Percentiles rank a stretch among this genome's conserved stretches.
phyloP scores from a whole-genome alignment of 257 asterid species.

The Buddleja alternifolia region DNA sequence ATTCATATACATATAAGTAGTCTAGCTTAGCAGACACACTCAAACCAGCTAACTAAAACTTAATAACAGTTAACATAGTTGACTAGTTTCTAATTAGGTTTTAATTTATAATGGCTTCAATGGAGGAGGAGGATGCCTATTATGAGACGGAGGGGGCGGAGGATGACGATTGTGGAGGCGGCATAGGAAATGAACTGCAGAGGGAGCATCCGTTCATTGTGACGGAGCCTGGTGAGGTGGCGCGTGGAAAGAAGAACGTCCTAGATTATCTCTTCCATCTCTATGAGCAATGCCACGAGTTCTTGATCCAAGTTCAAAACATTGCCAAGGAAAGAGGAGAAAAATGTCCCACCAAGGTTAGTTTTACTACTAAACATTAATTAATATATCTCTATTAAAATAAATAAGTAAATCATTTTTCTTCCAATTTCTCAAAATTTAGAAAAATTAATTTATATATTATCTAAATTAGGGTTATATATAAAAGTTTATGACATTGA shows the following conservation, averaged over 20 bases:
- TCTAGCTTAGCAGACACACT: too few relatives aligned
- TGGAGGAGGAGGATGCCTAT: conserved; percentile 68
- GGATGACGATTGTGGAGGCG: conserved; percentile 58
- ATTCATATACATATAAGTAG: too few relatives aligned
- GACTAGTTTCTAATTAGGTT: too few relatives aligned
- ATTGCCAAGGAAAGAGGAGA: conserved; percentile 94
- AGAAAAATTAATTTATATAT: too few relatives aligned
- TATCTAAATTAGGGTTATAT: too few relatives aligned
- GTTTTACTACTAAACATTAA: background rate
- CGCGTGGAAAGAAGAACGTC: conserved; percentile 98
- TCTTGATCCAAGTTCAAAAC: conserved; percentile 94
- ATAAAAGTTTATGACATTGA: too few relatives aligned
- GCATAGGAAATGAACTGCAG: conserved; percentile 65
- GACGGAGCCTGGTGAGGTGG: conserved; percentile 99
- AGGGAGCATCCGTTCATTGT: conserved; percentile 97
- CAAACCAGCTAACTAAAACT: too few relatives aligned
- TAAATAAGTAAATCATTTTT: too few relatives aligned
- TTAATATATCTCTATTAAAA: too few relatives aligned
- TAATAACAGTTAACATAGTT: too few relatives aligned
- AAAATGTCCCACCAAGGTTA: conserved; percentile 95
- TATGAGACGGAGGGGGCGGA: conserved; percentile 61
- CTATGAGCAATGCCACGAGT: conserved; percentile 90
- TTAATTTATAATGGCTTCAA: conserved; percentile 54
- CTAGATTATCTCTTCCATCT: conserved; percentile 92
- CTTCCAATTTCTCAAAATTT: too few relatives aligned